phyloP scores from a whole-genome alignment of 306 rosid genomes.

The Albizia julibrissin region DNA sequence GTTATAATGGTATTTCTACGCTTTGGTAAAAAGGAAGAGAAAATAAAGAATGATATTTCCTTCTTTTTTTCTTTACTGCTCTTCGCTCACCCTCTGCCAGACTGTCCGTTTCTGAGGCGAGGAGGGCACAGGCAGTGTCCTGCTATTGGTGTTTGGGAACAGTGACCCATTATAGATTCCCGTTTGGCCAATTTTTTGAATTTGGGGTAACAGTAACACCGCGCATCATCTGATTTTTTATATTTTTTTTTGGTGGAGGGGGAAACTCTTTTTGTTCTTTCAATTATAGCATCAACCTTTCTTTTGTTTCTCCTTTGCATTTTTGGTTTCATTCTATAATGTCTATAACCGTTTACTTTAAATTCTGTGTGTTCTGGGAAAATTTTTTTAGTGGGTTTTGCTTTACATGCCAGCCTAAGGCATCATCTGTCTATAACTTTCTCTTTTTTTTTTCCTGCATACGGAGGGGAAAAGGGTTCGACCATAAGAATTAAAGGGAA shows the following conservation, averaged over 20 bases:
- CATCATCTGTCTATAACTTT: background rate
- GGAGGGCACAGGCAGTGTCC: background rate
- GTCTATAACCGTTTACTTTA: background rate
- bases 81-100: slow-evolving; percentile 10
- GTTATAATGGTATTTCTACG: background rate
- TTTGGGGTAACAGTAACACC: background rate
- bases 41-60: background rate
- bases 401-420: slow-evolving; percentile 12
- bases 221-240: background rate
- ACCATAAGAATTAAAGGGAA: background rate
- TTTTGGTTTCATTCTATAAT: background rate
- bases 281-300: no score
- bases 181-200: background rate
- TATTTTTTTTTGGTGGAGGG: no score
- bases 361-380: background rate
- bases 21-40: background rate
- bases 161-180: background rate
- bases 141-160: slow-evolving; percentile 7
- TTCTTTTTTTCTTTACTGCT: background rate
- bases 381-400: background rate
- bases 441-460: background rate
- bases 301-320: background rate
- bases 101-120: background rate
- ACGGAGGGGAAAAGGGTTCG: background rate
- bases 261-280: background rate